Conservation (phyloP, 352 stramenopile genomes). For the Pythium guiyangense region DNA sequence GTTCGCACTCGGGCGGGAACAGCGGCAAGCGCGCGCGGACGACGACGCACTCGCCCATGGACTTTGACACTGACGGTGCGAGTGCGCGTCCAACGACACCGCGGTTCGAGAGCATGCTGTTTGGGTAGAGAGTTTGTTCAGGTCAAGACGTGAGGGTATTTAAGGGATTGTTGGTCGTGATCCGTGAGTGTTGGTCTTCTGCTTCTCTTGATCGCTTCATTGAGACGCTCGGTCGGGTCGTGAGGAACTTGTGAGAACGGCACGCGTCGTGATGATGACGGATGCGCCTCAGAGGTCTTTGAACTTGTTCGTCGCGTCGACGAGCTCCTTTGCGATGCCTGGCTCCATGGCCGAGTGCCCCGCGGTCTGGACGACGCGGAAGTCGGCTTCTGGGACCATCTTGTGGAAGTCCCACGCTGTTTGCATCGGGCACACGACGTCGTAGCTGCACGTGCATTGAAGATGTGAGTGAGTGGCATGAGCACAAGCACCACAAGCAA, state of each 20-base stretch:
- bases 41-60: slow-evolving; percentile 7
- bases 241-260: no score
- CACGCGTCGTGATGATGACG: neutral
- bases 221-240: no score
- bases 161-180: no score
- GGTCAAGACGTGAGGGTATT: no score
- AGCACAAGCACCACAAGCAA: neutral
- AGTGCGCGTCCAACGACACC: neutral
- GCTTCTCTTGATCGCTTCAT: no score
- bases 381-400: slow-evolving; percentile 59
- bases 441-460: slow-evolving; percentile 39
- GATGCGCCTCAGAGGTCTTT: slow-evolving; percentile 14
- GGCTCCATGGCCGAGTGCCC: slow-evolving; percentile 76
- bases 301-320: slow-evolving; percentile 69
- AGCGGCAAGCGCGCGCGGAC: slow-evolving; percentile 19
- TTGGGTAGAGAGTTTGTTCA: no score
- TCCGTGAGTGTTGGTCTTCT: no score
- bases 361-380: slow-evolving; percentile 67
- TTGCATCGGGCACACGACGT: slow-evolving; percentile 86
- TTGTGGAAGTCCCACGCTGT: slow-evolving; percentile 88
- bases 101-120: slow-evolving; percentile 8
- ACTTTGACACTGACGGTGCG: neutral
- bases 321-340: slow-evolving; percentile 65
- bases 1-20: neutral
- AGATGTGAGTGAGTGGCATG: neutral